Evolutionary conservation across 2,329 filamentous ascomycete species (phyloP).

Genomic region (Aureobasidium subglaciale): DNA sequence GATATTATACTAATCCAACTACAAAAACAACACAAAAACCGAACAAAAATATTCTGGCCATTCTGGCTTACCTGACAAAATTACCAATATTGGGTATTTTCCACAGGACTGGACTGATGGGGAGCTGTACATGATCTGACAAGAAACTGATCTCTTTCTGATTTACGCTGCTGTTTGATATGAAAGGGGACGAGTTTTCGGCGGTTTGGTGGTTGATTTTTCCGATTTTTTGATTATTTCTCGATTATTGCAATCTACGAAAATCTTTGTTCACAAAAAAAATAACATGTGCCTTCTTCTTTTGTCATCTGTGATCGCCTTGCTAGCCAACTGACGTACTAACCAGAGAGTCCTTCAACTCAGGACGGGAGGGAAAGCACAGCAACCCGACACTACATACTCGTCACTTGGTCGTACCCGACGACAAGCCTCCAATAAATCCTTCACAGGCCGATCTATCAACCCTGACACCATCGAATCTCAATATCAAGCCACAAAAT

Average conservation of each 20-base stretch:
- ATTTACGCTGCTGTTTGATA: conserved; percentile 14
- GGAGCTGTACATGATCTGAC: conserved; percentile 10
- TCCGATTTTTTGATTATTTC: conserved; percentile 1
- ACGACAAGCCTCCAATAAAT: neutral
- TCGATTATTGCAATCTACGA: conserved; percentile 5
- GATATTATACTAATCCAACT: conserved; percentile 4
- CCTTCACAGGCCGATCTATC: neutral
- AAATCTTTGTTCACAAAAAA: conserved; percentile 10
- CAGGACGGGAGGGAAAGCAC: neutral
- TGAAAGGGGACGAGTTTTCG: neutral
- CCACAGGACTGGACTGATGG: conserved; percentile 10
- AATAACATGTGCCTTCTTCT: neutral
- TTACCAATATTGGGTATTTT: neutral
- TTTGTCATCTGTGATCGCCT: neutral
- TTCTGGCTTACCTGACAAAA: neutral
- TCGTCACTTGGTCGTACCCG: neutral
- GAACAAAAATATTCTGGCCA: conserved; percentile 6
- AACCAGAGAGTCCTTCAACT: no score
- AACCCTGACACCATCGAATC: neutral
- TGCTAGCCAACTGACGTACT: no score
- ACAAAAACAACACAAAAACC: conserved; percentile 1
- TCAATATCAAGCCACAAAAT: neutral
- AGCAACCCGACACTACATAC: neutral
- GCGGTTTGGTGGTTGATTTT: conserved; percentile 9
- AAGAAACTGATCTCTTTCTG: conserved; percentile 12